Evolutionary conservation across 345 rosid genomes (phyloP).

Genomic region (Passiflora organensis): DNA sequence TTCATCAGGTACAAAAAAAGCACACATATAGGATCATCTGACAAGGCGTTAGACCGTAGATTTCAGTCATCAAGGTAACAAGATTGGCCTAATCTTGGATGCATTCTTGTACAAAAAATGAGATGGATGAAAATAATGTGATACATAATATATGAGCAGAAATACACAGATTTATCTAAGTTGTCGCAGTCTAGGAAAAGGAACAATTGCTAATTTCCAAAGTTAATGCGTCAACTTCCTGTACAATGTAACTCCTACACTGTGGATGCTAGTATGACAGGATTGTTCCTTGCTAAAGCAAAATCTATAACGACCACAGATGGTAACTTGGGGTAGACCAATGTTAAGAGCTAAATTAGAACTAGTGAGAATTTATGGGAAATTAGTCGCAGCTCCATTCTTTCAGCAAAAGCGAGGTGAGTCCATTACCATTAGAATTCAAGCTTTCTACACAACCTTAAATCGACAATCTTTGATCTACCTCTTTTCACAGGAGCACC

Average conservation of each 20-base stretch:
- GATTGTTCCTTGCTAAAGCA: not conserved
- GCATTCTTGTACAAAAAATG: not conserved
- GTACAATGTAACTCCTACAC: conserved; percentile 21
- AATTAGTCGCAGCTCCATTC: conserved; percentile 15
- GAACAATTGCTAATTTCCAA: conserved; percentile 11
- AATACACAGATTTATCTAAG: too few species aligned
- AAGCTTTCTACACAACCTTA: conserved; percentile 54
- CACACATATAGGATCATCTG: too few species aligned
- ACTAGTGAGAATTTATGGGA: not conserved
- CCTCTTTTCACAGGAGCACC: conserved; percentile 49
- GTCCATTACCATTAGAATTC: conserved; percentile 29
- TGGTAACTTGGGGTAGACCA: conserved; percentile 10
- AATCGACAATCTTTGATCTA: conserved; percentile 33
- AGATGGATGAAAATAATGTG: not conserved
- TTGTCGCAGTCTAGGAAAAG: conserved; percentile 4
- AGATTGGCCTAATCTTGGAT: too few species aligned
- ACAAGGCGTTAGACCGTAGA: too few species aligned
- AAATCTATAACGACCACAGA: conserved; percentile 7
- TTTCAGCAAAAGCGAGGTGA: conserved; percentile 8
- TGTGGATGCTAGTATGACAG: conserved; percentile 9
- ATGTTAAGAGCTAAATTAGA: conserved; percentile 9
- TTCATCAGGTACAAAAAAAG: too few species aligned
- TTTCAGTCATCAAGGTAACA: not conserved
- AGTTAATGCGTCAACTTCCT: conserved; percentile 12
- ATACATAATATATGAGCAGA: not conserved